Evolutionary conservation across 2,329 filamentous ascomycete genomes (phyloP).

Genomic region (Blastomyces silverae): DNA sequence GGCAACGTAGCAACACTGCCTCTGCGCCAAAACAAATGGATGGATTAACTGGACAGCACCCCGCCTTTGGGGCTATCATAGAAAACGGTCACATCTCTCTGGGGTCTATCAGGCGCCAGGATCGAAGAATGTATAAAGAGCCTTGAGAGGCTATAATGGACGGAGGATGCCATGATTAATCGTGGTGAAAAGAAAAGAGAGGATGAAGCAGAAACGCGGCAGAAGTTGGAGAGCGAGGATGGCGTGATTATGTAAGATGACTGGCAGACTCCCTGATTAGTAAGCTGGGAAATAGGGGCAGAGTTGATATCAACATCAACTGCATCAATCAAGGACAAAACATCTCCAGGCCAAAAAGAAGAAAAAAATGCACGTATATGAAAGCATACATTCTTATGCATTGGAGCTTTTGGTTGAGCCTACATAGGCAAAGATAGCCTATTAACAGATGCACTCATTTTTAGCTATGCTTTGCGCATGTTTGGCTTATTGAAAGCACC

Average conservation of each 20-base stretch:
- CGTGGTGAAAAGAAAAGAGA: constrained; percentile 4
- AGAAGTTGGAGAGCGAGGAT: neutral
- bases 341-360: too few relatives aligned
- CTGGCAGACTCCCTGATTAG: neutral
- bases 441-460: too few relatives aligned
- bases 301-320: too few relatives aligned
- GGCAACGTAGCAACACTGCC: constrained; percentile 12
- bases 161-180: constrained; percentile 18
- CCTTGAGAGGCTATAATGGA: constrained; percentile 17
- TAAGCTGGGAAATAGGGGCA: too few relatives aligned
- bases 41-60: constrained; percentile 25
- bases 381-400: too few relatives aligned
- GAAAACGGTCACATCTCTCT: constrained; percentile 20
- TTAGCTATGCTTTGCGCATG: too few relatives aligned
- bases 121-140: constrained; percentile 1
- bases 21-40: constrained; percentile 12
- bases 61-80: constrained; percentile 31
- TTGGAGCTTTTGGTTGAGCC: too few relatives aligned
- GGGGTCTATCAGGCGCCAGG: constrained; percentile 14
- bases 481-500: too few relatives aligned
- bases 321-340: too few relatives aligned
- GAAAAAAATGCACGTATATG: too few relatives aligned
- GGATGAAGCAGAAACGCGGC: neutral
- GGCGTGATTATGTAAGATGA: neutral
- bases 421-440: too few relatives aligned